phyloP scores from a whole-genome alignment of 305 asterid genomes.

The Rubia balearica region DNA sequence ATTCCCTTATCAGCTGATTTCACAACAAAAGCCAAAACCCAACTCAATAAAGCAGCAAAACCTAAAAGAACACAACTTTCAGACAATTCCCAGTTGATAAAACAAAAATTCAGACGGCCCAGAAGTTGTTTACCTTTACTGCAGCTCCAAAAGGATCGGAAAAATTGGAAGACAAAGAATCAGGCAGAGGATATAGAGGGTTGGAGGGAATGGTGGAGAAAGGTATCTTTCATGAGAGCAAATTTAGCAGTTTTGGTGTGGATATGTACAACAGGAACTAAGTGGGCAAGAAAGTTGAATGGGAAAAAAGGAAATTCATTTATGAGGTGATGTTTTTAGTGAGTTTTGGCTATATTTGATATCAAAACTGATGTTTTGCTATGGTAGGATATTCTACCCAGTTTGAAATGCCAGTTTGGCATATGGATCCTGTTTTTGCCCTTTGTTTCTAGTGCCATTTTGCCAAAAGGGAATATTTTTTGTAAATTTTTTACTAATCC shows the following conservation, averaged over 20 bases:
- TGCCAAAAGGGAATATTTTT: not conserved
- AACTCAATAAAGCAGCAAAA: not conserved
- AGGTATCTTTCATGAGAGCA: not conserved
- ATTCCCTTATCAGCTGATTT: not conserved
- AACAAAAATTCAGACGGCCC: not conserved
- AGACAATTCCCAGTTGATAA: not conserved
- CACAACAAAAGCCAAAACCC: not conserved
- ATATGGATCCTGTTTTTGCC: not conserved
- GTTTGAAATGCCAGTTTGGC: conserved; percentile 1
- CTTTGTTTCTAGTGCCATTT: not conserved
- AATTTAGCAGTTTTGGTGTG: not conserved
- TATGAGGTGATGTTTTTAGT: not conserved
- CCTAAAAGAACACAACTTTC: not conserved
- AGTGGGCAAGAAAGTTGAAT: not conserved
- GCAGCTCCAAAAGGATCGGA: not conserved
- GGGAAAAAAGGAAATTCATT: not conserved
- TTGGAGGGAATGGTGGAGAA: conserved; percentile 4
- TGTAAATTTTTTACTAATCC: not conserved
- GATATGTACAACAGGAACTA: conserved; percentile 1
- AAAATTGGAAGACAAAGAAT: not conserved
- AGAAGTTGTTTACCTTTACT: not conserved
- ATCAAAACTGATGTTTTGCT: not conserved
- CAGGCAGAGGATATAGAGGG: not conserved
- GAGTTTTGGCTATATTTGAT: conserved; percentile 13
- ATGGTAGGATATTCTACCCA: conserved; percentile 9